phyloP scores from a whole-genome alignment of 306 rosid genomes.

The Dalbergia cultrata region DNA sequence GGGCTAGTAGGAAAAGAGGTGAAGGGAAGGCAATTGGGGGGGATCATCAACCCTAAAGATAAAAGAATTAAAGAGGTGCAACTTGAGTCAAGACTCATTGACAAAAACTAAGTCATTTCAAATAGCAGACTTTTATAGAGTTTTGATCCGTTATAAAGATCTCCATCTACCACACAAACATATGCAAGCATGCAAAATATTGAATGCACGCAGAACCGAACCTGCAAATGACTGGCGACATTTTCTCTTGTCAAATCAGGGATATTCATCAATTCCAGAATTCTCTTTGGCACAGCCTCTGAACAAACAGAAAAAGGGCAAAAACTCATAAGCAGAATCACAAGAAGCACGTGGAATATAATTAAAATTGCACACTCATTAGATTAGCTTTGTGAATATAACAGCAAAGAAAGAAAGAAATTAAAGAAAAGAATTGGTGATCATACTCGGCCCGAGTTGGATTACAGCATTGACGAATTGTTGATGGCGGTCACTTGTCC shows the following conservation, averaged over 20 bases:
- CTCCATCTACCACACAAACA: too few species aligned
- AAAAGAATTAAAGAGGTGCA: too few species aligned
- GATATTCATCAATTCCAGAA: slow-evolving; percentile 71
- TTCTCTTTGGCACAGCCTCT: slow-evolving; percentile 83
- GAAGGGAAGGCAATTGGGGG: too few species aligned
- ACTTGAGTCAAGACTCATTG: too few species aligned
- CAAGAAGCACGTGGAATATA: background rate
- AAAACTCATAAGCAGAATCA: background rate
- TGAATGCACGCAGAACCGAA: slow-evolving; percentile 13
- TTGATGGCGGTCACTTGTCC: slow-evolving; percentile 69
- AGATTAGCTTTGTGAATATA: too few species aligned
- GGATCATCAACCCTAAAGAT: too few species aligned
- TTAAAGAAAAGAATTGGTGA: slow-evolving; percentile 15
- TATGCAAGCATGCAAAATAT: background rate
- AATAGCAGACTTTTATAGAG: background rate
- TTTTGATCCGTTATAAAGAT: too few species aligned
- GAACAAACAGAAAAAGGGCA: background rate
- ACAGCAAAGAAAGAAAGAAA: slow-evolving; percentile 10
- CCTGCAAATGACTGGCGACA: slow-evolving; percentile 88
- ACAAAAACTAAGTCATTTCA: too few species aligned
- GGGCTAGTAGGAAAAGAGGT: too few species aligned
- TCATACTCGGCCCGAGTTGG: slow-evolving; percentile 76
- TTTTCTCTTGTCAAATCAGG: slow-evolving; percentile 71
- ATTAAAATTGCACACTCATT: too few species aligned
- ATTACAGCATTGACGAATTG: slow-evolving; percentile 63